Evolutionary conservation across 2,329 filamentous ascomycete species (phyloP).

Genomic region (Exophiala spinifera): DNA sequence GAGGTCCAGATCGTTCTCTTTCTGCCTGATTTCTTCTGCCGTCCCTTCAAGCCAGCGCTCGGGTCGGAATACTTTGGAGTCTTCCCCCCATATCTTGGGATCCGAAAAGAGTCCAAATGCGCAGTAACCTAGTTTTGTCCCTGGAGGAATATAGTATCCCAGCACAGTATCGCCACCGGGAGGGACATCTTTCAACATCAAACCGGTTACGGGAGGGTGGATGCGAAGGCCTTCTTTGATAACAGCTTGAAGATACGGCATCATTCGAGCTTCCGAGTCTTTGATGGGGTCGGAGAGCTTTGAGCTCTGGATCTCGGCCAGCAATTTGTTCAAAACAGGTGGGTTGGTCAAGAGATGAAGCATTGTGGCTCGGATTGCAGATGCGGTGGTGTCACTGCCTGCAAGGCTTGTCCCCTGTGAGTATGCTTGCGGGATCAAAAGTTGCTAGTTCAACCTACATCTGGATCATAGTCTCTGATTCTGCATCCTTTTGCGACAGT

Average conservation of each 20-base stretch:
- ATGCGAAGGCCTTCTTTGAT: slow-evolving; percentile 51
- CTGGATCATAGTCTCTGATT: slow-evolving; percentile 21
- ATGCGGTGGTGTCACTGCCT: slow-evolving; percentile 61
- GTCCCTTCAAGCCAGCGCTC: slow-evolving; percentile 49
- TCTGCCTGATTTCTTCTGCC: slow-evolving; percentile 35
- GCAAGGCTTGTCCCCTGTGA: slow-evolving; percentile 47
- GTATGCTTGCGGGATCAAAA: slow-evolving; percentile 23
- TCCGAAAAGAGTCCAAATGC: slow-evolving; percentile 43
- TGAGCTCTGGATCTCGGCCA: slow-evolving; percentile 43
- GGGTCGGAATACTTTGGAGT: slow-evolving; percentile 46
- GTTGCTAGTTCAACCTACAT: slow-evolving; percentile 5
- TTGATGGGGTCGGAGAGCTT: slow-evolving; percentile 31
- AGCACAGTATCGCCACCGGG: slow-evolving; percentile 39
- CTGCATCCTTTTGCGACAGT: slow-evolving; percentile 15
- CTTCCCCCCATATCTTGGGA: slow-evolving; percentile 38
- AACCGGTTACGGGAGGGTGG: slow-evolving; percentile 43
- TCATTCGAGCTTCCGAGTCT: slow-evolving; percentile 38
- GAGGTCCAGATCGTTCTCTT: slow-evolving; percentile 42
- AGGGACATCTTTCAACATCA: slow-evolving; percentile 38
- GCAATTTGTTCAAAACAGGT: slow-evolving; percentile 47
- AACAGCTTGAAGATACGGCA: slow-evolving; percentile 51
- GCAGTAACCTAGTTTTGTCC: slow-evolving; percentile 46
- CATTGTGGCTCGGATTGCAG: slow-evolving; percentile 56
- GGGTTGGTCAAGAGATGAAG: slow-evolving; percentile 48
- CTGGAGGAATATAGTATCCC: slow-evolving; percentile 45